Evolutionary conservation across 805 yeast species (phyloP).

Genomic region (Blastobotrys parvus): DNA sequence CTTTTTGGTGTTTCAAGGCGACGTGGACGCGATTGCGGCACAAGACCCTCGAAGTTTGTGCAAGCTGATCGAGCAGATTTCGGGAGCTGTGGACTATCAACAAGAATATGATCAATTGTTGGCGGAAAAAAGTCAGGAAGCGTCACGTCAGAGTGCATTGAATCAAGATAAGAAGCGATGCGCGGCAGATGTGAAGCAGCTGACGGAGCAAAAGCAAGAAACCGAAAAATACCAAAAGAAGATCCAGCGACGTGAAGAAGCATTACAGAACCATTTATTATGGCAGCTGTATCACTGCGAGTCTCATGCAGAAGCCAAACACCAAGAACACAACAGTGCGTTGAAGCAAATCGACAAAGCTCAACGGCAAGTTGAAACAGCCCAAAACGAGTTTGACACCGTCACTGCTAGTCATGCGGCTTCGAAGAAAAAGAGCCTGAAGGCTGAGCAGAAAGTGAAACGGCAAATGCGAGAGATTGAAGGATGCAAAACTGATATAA

Average conservation of each 20-base stretch:
- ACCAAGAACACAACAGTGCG: constrained; percentile 10
- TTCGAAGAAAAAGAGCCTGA: background rate
- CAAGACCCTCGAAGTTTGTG: constrained; percentile 75
- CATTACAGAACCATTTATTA: constrained; percentile 42
- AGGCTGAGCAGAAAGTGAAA: background rate
- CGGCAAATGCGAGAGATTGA: constrained; percentile 1
- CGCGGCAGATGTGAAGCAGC: constrained; percentile 67
- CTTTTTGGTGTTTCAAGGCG: constrained; percentile 93
- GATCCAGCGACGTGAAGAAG: constrained; percentile 14
- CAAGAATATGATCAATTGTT: constrained; percentile 58
- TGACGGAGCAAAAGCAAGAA: constrained; percentile 66
- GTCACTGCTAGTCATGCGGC: background rate
- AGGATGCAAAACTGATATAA: background rate
- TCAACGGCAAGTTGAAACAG: constrained; percentile 2
- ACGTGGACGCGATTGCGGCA: constrained; percentile 86
- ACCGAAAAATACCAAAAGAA: constrained; percentile 57
- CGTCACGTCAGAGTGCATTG: constrained; percentile 52
- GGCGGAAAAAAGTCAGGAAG: constrained; percentile 46
- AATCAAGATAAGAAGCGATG: constrained; percentile 63
- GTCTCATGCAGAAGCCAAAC: constrained; percentile 30
- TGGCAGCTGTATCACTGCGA: constrained; percentile 56
- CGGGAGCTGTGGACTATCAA: constrained; percentile 67
- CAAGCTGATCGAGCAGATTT: constrained; percentile 65
- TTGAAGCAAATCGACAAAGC: constrained; percentile 16
- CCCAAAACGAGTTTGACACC: constrained; percentile 3